Conservation (phyloP, 306 rosid genomes). For the Coriaria nepalensis region DNA sequence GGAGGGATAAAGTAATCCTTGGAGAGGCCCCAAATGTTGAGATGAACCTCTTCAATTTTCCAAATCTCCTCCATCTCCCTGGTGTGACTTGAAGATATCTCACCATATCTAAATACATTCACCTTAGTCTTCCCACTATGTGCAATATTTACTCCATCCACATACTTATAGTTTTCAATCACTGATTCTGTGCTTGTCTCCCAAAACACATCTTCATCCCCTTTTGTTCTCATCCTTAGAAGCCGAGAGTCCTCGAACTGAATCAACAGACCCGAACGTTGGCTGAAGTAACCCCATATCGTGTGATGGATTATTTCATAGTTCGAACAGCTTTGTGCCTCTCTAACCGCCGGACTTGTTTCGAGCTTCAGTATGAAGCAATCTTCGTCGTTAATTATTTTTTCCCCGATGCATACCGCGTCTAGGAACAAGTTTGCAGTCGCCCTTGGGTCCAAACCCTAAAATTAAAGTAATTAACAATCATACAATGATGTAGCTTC, state of each 20-base stretch:
- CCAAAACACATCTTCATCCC: slow-evolving; percentile 73
- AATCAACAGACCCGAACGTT: slow-evolving; percentile 65
- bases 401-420: slow-evolving; percentile 83
- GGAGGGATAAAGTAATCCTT: slow-evolving; percentile 61
- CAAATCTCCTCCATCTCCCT: slow-evolving; percentile 78
- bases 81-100: slow-evolving; percentile 63
- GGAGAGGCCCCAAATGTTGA: slow-evolving; percentile 58
- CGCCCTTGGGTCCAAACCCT: slow-evolving; percentile 92
- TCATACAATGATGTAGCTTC: background rate
- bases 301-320: slow-evolving; percentile 82
- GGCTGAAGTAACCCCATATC: slow-evolving; percentile 91
- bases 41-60: slow-evolving; percentile 77
- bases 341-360: slow-evolving; percentile 60
- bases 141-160: slow-evolving; percentile 72
- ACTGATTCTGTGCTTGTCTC: slow-evolving; percentile 82
- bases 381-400: slow-evolving; percentile 56
- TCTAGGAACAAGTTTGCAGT: slow-evolving; percentile 68
- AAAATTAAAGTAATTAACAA: background rate
- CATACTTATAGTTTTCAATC: slow-evolving; percentile 54
- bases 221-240: slow-evolving; percentile 48
- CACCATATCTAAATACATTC: slow-evolving; percentile 64
- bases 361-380: slow-evolving; percentile 75
- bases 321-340: slow-evolving; percentile 51
- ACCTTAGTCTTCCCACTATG: slow-evolving; percentile 70
- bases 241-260: slow-evolving; percentile 84